Conservation (phyloP, 1,284 basidiomycete species). For the Grifola frondosa region DNA sequence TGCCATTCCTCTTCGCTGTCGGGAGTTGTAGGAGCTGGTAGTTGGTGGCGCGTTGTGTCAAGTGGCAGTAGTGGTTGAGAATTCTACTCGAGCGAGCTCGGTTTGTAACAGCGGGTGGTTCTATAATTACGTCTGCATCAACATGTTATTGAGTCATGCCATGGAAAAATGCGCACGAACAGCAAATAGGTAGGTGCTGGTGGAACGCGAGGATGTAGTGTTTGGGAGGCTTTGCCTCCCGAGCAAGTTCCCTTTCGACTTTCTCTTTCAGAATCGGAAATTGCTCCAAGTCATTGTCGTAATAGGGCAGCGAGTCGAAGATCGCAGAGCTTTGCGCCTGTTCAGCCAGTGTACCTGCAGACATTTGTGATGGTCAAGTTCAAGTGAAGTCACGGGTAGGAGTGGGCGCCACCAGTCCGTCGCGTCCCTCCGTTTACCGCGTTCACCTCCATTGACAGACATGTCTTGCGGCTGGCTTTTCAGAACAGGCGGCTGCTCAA, state of each 20-base stretch:
- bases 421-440: too few relatives aligned
- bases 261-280: constrained; percentile 69
- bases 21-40: constrained; percentile 66
- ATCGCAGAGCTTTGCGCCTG: constrained; percentile 19
- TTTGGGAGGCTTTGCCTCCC: constrained; percentile 55
- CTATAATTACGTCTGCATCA: constrained; percentile 33
- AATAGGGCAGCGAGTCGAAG: constrained; percentile 91
- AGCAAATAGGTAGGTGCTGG: constrained; percentile 66
- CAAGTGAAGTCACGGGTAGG: constrained; percentile 1
- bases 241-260: constrained; percentile 72
- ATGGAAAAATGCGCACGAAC: constrained; percentile 42
- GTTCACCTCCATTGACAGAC: constrained; percentile 28
- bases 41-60: constrained; percentile 79
- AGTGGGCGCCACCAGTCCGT: not conserved
- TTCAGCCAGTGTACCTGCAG: constrained; percentile 13
- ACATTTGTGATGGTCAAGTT: constrained; percentile 16
- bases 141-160: not conserved
- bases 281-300: constrained; percentile 88
- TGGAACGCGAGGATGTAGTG: constrained; percentile 71
- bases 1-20: constrained; percentile 80
- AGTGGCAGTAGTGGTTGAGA: constrained; percentile 72
- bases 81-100: constrained; percentile 70
- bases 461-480: constrained; percentile 55
- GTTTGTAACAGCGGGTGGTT: constrained; percentile 65
- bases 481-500: constrained; percentile 41